Evolutionary conservation across 805 yeast species (phyloP).

Genomic region (Teunomyces stri): DNA sequence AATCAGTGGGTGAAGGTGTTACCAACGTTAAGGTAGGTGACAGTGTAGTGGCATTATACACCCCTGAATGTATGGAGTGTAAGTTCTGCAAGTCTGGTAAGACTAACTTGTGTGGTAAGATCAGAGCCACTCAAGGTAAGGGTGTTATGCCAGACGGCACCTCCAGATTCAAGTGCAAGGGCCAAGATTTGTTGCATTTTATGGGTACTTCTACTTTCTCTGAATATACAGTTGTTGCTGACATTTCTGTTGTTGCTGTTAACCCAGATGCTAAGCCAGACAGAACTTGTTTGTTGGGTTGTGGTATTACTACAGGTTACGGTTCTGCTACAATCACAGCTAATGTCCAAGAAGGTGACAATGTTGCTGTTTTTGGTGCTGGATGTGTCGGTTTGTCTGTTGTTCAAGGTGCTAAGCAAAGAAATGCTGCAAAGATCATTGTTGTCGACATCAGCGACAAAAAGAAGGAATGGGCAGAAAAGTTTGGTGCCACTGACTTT

Average conservation of each 20-base stretch:
- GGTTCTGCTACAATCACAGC: slow-evolving; percentile 98
- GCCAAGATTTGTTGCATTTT: slow-evolving; percentile 82
- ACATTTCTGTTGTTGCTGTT: slow-evolving; percentile 92
- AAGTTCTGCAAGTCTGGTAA: slow-evolving; percentile 93
- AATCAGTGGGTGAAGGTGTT: slow-evolving; percentile 92
- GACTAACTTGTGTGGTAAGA: slow-evolving; percentile 93
- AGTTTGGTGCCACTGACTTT: slow-evolving; percentile 95
- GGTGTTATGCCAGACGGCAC: slow-evolving; percentile 99
- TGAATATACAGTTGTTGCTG: slow-evolving; percentile 97
- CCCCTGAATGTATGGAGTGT: slow-evolving; percentile 95
- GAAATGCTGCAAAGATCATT: slow-evolving; percentile 77
- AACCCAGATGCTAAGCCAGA: slow-evolving; percentile 81
- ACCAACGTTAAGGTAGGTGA: slow-evolving; percentile 89
- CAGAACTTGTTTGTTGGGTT: slow-evolving; percentile 88
- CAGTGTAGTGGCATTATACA: slow-evolving; percentile 88
- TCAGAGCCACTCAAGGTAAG: slow-evolving; percentile 96
- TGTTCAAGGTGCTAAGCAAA: slow-evolving; percentile 87
- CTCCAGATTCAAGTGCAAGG: slow-evolving; percentile 80
- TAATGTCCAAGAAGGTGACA: slow-evolving; percentile 84
- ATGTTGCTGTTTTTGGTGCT: slow-evolving; percentile 95
- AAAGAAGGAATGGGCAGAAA: slow-evolving; percentile 80
- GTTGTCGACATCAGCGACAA: slow-evolving; percentile 84
- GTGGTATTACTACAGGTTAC: slow-evolving; percentile 98
- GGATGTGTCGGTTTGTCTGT: slow-evolving; percentile 97
- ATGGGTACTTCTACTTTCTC: slow-evolving; percentile 99